phyloP scores from a whole-genome alignment of 2,329 filamentous ascomycete genomes.

The Diplodia mutila region DNA sequence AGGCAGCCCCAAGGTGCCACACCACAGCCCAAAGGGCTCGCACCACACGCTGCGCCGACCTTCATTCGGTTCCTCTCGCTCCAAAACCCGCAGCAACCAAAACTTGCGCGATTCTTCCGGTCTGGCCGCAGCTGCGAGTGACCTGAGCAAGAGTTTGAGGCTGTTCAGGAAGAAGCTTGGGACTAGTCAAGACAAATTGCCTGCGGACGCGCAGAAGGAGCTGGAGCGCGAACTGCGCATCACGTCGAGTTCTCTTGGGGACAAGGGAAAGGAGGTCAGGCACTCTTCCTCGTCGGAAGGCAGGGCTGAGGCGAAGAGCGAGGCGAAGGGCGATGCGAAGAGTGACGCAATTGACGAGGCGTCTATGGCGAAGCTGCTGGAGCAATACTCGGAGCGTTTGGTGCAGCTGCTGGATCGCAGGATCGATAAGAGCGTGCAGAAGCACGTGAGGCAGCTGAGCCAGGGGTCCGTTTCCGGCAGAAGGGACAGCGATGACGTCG shows the following conservation, averaged over 20 bases:
- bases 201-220: slow-evolving; percentile 53
- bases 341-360: slow-evolving; percentile 43
- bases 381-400: slow-evolving; percentile 75
- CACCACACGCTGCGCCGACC: slow-evolving; percentile 12
- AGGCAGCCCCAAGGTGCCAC: slow-evolving; percentile 5
- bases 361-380: slow-evolving; percentile 62
- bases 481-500: not conserved
- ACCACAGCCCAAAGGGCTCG: slow-evolving; percentile 21
- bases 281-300: not conserved
- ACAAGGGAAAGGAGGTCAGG: slow-evolving; percentile 37
- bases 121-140: slow-evolving; percentile 50
- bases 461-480: slow-evolving; percentile 28
- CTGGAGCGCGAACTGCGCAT: slow-evolving; percentile 61
- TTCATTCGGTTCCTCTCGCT: slow-evolving; percentile 16
- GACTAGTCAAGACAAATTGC: slow-evolving; percentile 51
- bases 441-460: slow-evolving; percentile 40
- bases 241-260: slow-evolving; percentile 50
- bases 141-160: slow-evolving; percentile 60
- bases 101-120: slow-evolving; percentile 12
- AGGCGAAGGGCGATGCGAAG: not conserved
- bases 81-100: slow-evolving; percentile 19
- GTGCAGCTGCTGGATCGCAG: slow-evolving; percentile 74
- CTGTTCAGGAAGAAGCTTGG: slow-evolving; percentile 63
- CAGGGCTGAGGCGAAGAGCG: not conserved
- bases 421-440: slow-evolving; percentile 51